Evolutionary conservation across 805 yeast genomes (phyloP).

Genomic region (Kluyveromyces aestuarii): DNA sequence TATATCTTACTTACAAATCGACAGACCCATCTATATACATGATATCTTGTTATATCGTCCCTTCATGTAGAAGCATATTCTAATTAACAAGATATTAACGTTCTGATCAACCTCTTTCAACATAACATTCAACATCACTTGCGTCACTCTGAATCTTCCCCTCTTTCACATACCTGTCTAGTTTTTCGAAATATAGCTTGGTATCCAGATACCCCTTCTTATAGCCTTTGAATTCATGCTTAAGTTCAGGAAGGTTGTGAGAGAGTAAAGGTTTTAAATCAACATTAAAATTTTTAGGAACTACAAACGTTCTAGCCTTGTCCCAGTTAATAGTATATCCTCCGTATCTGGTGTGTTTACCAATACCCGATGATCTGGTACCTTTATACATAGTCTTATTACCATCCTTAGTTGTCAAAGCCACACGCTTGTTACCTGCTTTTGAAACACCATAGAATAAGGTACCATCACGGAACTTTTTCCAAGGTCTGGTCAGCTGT

Average conservation of each 20-base stretch:
- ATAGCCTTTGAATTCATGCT: conserved; percentile 63
- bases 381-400: conserved; percentile 93
- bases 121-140: conserved; percentile 18
- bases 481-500: conserved; percentile 79
- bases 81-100: neutral
- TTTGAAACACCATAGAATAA: conserved; percentile 74
- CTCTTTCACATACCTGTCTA: conserved; percentile 64
- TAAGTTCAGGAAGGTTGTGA: conserved; percentile 59
- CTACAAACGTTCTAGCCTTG: conserved; percentile 85
- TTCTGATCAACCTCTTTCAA: conserved; percentile 20
- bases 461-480: conserved; percentile 71
- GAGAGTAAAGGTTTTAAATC: conserved; percentile 70
- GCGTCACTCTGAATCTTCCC: conserved; percentile 43
- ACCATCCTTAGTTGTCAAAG: conserved; percentile 88
- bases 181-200: conserved; percentile 58
- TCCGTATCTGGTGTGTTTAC: conserved; percentile 66
- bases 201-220: conserved; percentile 65
- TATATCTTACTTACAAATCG: neutral
- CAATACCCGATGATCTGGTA: conserved; percentile 91
- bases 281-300: conserved; percentile 43
- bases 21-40: neutral
- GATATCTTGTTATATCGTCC: neutral
- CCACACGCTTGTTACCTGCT: conserved; percentile 72
- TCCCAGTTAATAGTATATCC: conserved; percentile 71
- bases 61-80: neutral